phyloP scores from a whole-genome alignment of 2,329 filamentous ascomycete species.

The Fusarium torreyae region DNA sequence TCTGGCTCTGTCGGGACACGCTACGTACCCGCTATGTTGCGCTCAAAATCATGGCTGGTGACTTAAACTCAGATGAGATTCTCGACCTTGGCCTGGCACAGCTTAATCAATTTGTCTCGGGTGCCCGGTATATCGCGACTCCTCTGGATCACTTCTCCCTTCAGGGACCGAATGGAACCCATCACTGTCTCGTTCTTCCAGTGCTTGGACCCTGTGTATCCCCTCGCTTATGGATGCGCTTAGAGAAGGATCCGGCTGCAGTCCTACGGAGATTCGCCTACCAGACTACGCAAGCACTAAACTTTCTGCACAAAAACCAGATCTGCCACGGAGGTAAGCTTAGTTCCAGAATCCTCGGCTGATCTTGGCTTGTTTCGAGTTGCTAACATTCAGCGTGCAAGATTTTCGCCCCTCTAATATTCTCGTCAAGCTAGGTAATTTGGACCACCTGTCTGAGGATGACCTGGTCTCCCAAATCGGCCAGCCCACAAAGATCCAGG shows the following conservation, averaged over 20 bases:
- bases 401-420: slow-evolving; percentile 52
- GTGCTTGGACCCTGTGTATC: slow-evolving; percentile 50
- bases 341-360: fast-evolving
- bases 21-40: not conserved
- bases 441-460: slow-evolving; percentile 46
- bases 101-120: not conserved
- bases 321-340: slow-evolving; percentile 52
- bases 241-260: slow-evolving; percentile 10
- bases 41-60: slow-evolving; percentile 5
- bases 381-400: not conserved
- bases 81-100: not conserved
- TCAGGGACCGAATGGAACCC: slow-evolving; percentile 45
- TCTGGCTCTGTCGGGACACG: slow-evolving; percentile 16
- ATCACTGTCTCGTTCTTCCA: slow-evolving; percentile 48
- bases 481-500: slow-evolving; percentile 6
- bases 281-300: slow-evolving; percentile 43
- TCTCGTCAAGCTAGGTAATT: slow-evolving; percentile 36
- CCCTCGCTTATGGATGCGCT: slow-evolving; percentile 18
- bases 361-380: fast-evolving
- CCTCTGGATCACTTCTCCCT: not conserved
- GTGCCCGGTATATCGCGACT: fast-evolving
- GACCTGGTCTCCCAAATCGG: slow-evolving; percentile 41
- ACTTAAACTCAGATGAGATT: not conserved
- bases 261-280: slow-evolving; percentile 39
- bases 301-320: slow-evolving; percentile 46